Percentiles rank a stretch among this genome's conserved stretches.
phyloP scores from a whole-genome alignment of 2,329 filamentous ascomycete genomes.

The Colletotrichum sp. region DNA sequence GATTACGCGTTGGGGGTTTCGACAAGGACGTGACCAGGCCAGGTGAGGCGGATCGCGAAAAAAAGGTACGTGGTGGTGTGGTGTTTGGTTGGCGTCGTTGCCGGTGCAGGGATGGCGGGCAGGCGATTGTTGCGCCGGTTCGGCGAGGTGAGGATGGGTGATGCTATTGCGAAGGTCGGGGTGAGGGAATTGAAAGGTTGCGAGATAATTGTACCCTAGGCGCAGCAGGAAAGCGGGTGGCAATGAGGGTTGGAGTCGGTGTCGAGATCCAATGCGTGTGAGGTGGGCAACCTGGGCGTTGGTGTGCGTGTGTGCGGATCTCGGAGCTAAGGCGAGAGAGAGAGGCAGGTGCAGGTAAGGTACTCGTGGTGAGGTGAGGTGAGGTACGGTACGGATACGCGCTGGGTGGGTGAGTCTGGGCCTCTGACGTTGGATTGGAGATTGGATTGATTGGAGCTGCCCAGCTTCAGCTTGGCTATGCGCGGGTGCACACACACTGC shows the following conservation, averaged over 20 bases:
- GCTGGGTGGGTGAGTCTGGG: not conserved
- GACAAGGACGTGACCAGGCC: not conserved
- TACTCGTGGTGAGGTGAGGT: not conserved
- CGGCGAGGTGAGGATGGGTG: not conserved
- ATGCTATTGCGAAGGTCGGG: constrained; percentile 14
- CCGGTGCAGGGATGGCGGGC: not conserved
- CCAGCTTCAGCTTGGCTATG: not conserved
- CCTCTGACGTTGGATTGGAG: not conserved
- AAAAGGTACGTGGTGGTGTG: constrained; percentile 2
- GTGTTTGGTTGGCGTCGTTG: constrained; percentile 8
- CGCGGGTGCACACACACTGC: not conserved
- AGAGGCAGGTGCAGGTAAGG: not conserved
- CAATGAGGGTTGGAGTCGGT: constrained; percentile 2
- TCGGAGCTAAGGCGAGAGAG: not conserved
- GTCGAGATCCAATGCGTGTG: not conserved
- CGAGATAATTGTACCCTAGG: not conserved
- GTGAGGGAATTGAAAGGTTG: not conserved
- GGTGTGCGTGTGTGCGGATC: not conserved
- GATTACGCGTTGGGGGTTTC: constrained; percentile 5
- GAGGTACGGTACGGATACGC: not conserved
- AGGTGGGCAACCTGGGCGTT: not conserved
- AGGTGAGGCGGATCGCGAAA: constrained; percentile 22
- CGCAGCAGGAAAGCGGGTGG: not conserved
- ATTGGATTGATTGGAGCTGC: not conserved
- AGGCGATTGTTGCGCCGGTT: not conserved